Evolutionary conservation across 495 filamentous ascomycete genomes (phyloP).

Genomic region (Parathielavia appendiculata): DNA sequence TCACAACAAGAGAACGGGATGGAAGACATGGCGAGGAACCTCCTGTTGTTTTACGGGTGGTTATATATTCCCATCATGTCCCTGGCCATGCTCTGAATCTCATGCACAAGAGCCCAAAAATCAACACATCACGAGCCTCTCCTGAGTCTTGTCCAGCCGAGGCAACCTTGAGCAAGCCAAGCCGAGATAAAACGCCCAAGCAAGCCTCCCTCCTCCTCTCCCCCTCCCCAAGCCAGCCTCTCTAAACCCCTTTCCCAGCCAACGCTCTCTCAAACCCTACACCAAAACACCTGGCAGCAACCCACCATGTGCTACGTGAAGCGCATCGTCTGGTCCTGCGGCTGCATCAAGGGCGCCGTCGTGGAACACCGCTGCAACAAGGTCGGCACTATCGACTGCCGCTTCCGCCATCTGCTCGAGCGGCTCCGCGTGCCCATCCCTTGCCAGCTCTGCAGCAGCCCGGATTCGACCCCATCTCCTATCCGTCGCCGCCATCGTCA

Average conservation of each 20-base stretch:
- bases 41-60: not conserved
- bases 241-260: not conserved
- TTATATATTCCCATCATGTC: not conserved
- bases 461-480: not conserved
- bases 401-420: conserved; percentile 6
- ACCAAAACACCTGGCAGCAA: not conserved
- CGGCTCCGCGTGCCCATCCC: not conserved
- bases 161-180: not conserved
- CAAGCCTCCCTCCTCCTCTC: not conserved
- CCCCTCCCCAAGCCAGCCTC: not conserved
- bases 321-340: conserved; percentile 10
- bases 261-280: not conserved
- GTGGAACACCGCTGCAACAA: not conserved
- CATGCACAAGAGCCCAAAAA: too few relatives aligned
- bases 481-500: not conserved
- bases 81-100: not conserved
- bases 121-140: not conserved
- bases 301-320: conserved; percentile 7
- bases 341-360: not conserved
- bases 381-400: not conserved
- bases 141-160: not conserved
- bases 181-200: too few relatives aligned
- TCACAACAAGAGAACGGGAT: not conserved
- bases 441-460: not conserved
- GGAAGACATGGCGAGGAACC: not conserved